Conservation (phyloP, 2,329 filamentous ascomycete genomes). For the Trichoderma atroviride region DNA sequence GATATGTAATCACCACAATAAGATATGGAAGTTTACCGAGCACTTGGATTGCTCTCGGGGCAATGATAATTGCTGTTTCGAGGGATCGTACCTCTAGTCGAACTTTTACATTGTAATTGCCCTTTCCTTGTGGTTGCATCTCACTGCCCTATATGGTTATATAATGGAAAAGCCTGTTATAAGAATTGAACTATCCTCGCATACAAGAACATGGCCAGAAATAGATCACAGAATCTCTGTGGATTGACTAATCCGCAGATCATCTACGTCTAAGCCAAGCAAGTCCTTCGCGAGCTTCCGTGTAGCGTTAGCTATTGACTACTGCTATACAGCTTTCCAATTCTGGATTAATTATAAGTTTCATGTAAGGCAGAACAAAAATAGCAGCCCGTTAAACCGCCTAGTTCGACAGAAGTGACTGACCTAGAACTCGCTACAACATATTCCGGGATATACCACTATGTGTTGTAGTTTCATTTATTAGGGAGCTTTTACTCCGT, state of each 20-base stretch:
- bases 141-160: not conserved
- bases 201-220: not conserved
- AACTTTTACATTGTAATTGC: not conserved
- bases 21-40: not conserved
- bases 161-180: not conserved
- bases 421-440: not conserved
- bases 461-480: not conserved
- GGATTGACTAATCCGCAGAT: not conserved
- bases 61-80: not conserved
- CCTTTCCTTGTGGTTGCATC: not conserved
- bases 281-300: not conserved
- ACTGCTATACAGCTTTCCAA: not conserved
- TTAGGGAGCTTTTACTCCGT: not conserved
- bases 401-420: not conserved
- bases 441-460: not conserved
- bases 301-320: not conserved
- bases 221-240: not conserved
- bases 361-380: not conserved
- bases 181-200: not conserved
- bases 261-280: not conserved
- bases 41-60: not conserved
- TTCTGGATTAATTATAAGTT: not conserved
- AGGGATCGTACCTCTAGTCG: not conserved
- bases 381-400: not conserved
- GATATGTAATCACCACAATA: not conserved